A percentile compares a stretch with the other conserved stretches of the same genome.
phyloP scores from a whole-genome alignment of 2,329 filamentous ascomycete genomes.

The Aspergillus novoparasiticus region DNA sequence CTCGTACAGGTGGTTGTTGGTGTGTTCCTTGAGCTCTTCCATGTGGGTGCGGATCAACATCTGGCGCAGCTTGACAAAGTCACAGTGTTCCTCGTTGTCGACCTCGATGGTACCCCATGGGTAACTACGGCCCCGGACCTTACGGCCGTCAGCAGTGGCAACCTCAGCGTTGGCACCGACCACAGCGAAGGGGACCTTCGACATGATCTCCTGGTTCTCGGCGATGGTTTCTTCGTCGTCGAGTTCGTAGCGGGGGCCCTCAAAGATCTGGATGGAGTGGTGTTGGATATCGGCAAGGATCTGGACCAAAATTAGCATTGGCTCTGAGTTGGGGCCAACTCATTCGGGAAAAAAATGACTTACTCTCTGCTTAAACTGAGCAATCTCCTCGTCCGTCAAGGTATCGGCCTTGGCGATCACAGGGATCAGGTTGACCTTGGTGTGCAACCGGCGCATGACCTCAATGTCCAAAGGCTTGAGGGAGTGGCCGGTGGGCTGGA shows the following conservation, averaged over 20 bases:
- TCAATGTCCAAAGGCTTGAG: constrained; percentile 98
- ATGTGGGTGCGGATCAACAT: constrained; percentile 99
- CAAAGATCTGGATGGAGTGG: constrained; percentile 98
- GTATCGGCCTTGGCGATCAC: constrained; percentile 99
- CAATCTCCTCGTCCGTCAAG: constrained; percentile 93
- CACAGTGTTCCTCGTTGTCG: constrained; percentile 99
- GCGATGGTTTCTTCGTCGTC: constrained; percentile 99
- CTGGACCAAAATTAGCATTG: constrained; percentile 53
- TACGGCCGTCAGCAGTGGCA: constrained; percentile 84
- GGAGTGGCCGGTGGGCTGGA: constrained; percentile 97
- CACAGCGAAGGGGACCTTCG: constrained; percentile 97
- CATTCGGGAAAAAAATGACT: constrained; percentile 37
- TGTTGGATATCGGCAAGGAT: constrained; percentile 96
- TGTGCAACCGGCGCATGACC: constrained; percentile 98
- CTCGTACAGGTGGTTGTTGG: constrained; percentile 98
- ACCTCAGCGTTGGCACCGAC: constrained; percentile 97
- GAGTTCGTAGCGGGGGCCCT: constrained; percentile 96
- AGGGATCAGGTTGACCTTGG: constrained; percentile 99
- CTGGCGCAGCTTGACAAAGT: constrained; percentile 99
- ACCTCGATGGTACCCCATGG: constrained; percentile 99
- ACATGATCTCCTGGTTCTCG: constrained; percentile 99
- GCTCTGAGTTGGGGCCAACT: neutral
- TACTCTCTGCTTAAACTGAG: constrained; percentile 93
- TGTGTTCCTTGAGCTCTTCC: constrained; percentile 99
- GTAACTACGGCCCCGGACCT: constrained; percentile 93